Percentiles rank a stretch among this genome's conserved stretches.
These are phyloP conservation scores for Backusella circina DNA, from an alignment of 192 early-diverging fungal species.

Conservation along the genomic window DNA sequence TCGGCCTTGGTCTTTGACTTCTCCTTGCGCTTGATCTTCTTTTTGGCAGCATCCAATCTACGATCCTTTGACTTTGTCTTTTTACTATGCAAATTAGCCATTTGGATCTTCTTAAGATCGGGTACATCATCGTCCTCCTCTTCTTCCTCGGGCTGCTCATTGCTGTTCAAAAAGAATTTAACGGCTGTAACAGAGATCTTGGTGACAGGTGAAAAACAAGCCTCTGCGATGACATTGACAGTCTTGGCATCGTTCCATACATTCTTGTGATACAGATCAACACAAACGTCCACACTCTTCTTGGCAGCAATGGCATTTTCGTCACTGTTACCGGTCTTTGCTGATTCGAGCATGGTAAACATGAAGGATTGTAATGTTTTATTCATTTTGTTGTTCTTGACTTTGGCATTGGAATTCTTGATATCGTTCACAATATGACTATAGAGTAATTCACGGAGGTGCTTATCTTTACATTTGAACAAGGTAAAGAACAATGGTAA, in stretches of 20 bases:
- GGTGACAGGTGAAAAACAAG: constrained; percentile 87
- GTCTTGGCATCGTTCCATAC: constrained; percentile 99
- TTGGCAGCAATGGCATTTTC: constrained; percentile 91
- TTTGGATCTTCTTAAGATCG: constrained; percentile 75
- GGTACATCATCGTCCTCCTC: constrained; percentile 61
- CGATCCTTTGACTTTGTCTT: constrained; percentile 81
- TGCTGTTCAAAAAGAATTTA: constrained; percentile 89
- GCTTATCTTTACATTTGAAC: constrained; percentile 92
- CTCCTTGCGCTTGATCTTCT: constrained; percentile 67
- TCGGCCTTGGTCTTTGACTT: constrained; percentile 62
- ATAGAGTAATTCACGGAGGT: constrained; percentile 84
- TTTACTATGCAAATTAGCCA: constrained; percentile 76
- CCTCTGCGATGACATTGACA: constrained; percentile 96
- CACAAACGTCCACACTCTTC: constrained; percentile 94
- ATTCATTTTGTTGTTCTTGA: constrained; percentile 98
- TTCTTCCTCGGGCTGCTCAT: constrained; percentile 70
- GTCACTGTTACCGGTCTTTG: constrained; percentile 57
- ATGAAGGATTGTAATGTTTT: constrained; percentile 96
- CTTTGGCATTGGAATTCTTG: constrained; percentile 86
- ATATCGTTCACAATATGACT: constrained; percentile 95
- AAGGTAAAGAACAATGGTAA: constrained; percentile 95
- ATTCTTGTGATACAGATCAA: constrained; percentile 95
- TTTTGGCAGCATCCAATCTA: constrained; percentile 76
- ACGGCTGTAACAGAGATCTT: constrained; percentile 93
- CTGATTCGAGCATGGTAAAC: constrained; percentile 90